Evolutionary conservation across 176 grass and related monocot genomes (phyloP).

Genomic region (Carex cristatella): DNA sequence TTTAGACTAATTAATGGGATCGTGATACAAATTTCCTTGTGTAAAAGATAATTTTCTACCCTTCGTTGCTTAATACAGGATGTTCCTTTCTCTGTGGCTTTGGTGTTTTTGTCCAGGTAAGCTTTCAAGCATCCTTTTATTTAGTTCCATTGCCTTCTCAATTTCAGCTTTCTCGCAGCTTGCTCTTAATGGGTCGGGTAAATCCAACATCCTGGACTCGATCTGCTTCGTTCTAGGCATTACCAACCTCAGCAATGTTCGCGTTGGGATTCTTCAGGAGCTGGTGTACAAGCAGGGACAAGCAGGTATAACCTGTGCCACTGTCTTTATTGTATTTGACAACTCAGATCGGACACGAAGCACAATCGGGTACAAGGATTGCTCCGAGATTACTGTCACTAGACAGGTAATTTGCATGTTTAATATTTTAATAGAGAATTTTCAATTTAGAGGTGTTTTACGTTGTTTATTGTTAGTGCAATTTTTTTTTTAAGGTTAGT

Average conservation of each 20-base stretch:
- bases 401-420: slow-evolving; percentile 44
- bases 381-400: slow-evolving; percentile 87
- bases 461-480: not conserved
- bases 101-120: too few species aligned
- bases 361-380: slow-evolving; percentile 81
- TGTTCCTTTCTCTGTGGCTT: too few species aligned
- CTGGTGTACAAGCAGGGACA: slow-evolving; percentile 99
- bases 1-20: too few species aligned
- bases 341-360: slow-evolving; percentile 77
- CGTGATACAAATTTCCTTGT: too few species aligned
- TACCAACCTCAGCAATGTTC: slow-evolving; percentile 87
- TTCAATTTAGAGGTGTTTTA: not conserved
- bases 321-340: slow-evolving; percentile 85
- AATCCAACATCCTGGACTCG: slow-evolving; percentile 98
- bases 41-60: too few species aligned
- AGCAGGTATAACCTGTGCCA: slow-evolving; percentile 91
- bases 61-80: too few species aligned
- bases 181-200: slow-evolving; percentile 76
- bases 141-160: too few species aligned
- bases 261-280: slow-evolving; percentile 78
- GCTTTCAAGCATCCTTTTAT: too few species aligned
- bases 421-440: not conserved
- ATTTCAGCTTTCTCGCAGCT: too few species aligned
- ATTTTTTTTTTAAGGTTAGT: too few species aligned
- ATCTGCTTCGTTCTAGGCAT: slow-evolving; percentile 97